Base-by-base conservation (phyloP, 2,329 filamentous ascomycete species). In the Sporothrix euskadiensis region DNA sequence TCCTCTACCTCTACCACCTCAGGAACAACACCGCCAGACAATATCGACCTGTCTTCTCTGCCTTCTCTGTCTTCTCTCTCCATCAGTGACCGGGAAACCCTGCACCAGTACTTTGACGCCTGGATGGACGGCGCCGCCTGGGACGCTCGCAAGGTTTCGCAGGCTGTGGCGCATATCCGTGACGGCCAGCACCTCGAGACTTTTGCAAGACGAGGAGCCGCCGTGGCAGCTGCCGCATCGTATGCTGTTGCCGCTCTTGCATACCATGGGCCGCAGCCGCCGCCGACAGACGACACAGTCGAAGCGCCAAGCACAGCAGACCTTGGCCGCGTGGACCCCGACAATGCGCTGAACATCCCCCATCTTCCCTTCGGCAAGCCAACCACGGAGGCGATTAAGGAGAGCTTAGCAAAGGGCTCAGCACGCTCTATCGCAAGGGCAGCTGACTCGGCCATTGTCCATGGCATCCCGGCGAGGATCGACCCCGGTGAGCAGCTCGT, bases 401-500 rank as follows among this genome's bases (percentile, higher is more conserved):
- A 70, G 44, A 57, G 32, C 16, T 52, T 75, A 2, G 22, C 61
- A 26, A 69, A 56, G 14, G 47, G 59, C 32, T 70, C 73, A 5
- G 52, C 41, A 14, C 4, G 12, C 32, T 61, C 56, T 26, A 35
- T 75, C 26, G 63, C 57, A 19, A 59, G 59, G 35, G 57, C 71
- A 19, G 72, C 71, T 6, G 73, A 76, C 63, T 56, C 71, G 9
- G 71, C 75, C 8, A 71, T 74, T 0, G 44, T 61, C 7, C 32
- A 44, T 9, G 74, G 74, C 14, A 41, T 47, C 16, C 41, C 70
- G 7, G 39, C 59, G 19, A 52, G 54, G 56, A 47, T 57, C 14
- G 73, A 75, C 69, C 61, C 70, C 68, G 66, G 74, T 32, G 78
- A 79, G 75, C 76, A 76, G 70, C 73, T 76, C n/a, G 76, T 76